Base-by-base conservation (phyloP, 257 asterid species). In the Nicotiana knightiana region DNA sequence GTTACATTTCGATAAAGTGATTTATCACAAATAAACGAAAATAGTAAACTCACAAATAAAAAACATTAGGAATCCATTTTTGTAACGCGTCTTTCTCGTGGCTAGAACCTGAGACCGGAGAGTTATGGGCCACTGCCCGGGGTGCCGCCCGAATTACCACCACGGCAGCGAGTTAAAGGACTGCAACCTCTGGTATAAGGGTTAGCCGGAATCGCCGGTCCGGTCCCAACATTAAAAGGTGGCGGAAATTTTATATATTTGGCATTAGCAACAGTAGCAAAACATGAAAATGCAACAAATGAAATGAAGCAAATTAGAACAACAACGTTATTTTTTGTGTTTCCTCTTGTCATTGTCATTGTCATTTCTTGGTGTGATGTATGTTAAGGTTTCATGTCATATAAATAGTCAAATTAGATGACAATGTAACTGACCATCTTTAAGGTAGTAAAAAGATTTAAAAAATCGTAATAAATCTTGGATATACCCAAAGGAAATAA, bases 171-270 rank as follows among this genome's bases (percentile, higher is more conserved):
- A 73, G 79, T 71, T 46, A 73, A 24, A 24, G 24, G 24, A 21
- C 61, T 73, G 79, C 61, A 73, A 5, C 79, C 39, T 73, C 62
- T 48, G 17, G 39, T 24, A 48, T 73, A 48, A 73, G 61, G 79
- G 51, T 73, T 73, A 43, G 62, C 79, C 51, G 79, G 62, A 73
- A 46, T 13, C 9, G 28, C 51, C 6, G 61, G 61, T 71, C 24
- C 26, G 3, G 59, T 24, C 3, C 58, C 79, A 33, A 35, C 76
- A 73, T 73, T 13, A 5, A 15, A n/a, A 46, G 61, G 79, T 48
- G 61, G 58, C 15, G 62, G 79, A 6, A 73, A 73, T 73, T 73
- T 73, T 73, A 71, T 71, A 33, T 71, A 71, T 8, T 71, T 15
- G 37, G 62, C 43, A 46, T 13, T 24, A 24, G 62, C 30, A 3